A percentile compares a stretch with the other conserved stretches of the same genome.
phyloP scores from a whole-genome alignment of 257 asterid genomes.

The Prunella vulgaris region DNA sequence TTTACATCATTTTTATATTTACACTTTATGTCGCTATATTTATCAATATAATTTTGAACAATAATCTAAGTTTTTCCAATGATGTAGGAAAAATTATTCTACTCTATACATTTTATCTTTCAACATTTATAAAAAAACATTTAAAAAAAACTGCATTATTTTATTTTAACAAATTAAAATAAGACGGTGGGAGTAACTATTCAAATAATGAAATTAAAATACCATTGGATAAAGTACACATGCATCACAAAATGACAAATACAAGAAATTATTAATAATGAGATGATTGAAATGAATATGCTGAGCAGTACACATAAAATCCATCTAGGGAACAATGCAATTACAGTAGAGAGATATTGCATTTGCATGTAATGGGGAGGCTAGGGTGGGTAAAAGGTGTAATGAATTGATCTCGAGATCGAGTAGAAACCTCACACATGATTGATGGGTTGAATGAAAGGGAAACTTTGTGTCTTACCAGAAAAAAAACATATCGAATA shows the following conservation, averaged over 20 bases:
- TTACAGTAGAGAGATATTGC: conserved; percentile 22
- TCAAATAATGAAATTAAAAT: no score
- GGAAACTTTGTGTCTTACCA: conserved; percentile 24
- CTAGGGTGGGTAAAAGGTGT: background rate
- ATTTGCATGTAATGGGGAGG: conserved; percentile 27
- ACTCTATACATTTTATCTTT: no score
- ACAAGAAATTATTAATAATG: conserved; percentile 17
- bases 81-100: no score
- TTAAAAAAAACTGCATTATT: no score
- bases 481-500: conserved; percentile 26
- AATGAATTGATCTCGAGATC: conserved; percentile 1
- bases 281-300: conserved; percentile 11
- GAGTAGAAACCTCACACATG: conserved; percentile 17
- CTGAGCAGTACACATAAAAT: conserved; percentile 20
- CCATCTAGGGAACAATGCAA: conserved; percentile 34
- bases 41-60: no score
- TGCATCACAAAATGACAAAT: background rate
- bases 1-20: no score
- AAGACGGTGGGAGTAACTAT: no score
- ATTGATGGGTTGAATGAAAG: conserved; percentile 25
- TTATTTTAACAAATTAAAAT: no score
- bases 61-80: no score
- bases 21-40: no score
- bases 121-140: no score
- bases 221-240: background rate